Conservation (phyloP, 202 grass and related monocot species). For the Cymbopogon flexuosus region DNA sequence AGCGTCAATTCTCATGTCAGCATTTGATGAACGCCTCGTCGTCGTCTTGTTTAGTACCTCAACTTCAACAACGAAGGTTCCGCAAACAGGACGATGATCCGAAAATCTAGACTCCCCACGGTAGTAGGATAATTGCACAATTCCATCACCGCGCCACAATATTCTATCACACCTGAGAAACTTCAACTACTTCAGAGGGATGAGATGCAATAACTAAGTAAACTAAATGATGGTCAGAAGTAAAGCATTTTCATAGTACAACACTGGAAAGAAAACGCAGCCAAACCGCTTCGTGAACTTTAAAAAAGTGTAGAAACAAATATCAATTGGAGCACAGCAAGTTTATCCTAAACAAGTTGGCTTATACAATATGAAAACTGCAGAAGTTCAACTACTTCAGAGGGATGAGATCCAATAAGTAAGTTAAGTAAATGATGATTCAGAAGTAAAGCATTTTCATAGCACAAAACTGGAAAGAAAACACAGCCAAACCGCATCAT, state of each 20-base stretch:
- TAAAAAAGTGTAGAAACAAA: background rate
- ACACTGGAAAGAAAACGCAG: background rate
- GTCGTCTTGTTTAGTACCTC: constrained; percentile 44
- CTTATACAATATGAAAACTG: background rate
- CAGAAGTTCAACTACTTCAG: constrained; percentile 22
- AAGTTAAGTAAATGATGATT: background rate
- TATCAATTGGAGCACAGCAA: background rate
- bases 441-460: background rate
- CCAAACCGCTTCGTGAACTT: background rate
- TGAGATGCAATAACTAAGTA: background rate
- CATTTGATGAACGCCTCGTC: constrained; percentile 45
- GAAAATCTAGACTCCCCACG: constrained; percentile 93
- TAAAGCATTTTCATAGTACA: constrained; percentile 12
- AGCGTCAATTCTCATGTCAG: constrained; percentile 65
- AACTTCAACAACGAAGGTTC: constrained; percentile 60
- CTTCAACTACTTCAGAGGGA: constrained; percentile 24
- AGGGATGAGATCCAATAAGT: background rate
- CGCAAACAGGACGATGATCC: constrained; percentile 85
- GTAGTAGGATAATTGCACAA: constrained; percentile 82
- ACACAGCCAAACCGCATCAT: background rate
- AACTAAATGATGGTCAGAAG: background rate
- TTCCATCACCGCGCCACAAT: constrained; percentile 82
- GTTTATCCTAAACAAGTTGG: background rate
- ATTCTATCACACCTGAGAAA: constrained; percentile 88
- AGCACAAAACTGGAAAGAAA: background rate